A percentile compares a stretch with the other conserved stretches of the same genome.
phyloP scores from a whole-genome alignment of 495 filamentous ascomycete species.

The Tricharina praecox region DNA sequence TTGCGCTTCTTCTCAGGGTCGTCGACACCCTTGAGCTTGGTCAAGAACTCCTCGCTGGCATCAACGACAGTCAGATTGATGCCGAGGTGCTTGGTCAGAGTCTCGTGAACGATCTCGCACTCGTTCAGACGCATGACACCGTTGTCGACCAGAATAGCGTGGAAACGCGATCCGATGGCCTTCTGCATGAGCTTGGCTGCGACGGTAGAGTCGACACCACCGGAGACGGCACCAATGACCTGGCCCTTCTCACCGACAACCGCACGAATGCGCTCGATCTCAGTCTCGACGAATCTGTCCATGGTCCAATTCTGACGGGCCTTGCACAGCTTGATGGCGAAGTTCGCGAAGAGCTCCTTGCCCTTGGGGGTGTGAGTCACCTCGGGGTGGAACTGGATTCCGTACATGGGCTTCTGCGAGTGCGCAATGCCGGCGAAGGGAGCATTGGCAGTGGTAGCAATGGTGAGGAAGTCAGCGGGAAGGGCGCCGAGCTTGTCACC shows the following conservation, averaged over 20 bases:
- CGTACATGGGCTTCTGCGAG: constrained; percentile 46
- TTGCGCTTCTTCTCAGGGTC: constrained; percentile 90
- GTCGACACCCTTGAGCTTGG: constrained; percentile 52
- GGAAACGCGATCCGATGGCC: constrained; percentile 72
- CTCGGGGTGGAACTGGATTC: constrained; percentile 80
- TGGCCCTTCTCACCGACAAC: constrained; percentile 65
- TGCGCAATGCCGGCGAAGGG: constrained; percentile 72
- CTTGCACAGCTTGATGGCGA: constrained; percentile 62
- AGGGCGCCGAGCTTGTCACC: constrained; percentile 63
- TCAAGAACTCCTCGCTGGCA: constrained; percentile 56
- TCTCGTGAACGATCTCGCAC: constrained; percentile 59
- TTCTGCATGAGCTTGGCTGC: constrained; percentile 71
- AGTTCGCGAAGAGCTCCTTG: constrained; percentile 53
- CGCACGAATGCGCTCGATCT: constrained; percentile 56
- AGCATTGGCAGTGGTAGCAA: constrained; percentile 60
- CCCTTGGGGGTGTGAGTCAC: constrained; percentile 55
- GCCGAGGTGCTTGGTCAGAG: constrained; percentile 55
- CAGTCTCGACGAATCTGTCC: constrained; percentile 59
- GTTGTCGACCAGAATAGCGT: constrained; percentile 78
- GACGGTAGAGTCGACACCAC: constrained; percentile 85
- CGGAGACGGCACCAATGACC: constrained; percentile 71
- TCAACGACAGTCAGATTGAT: constrained; percentile 86
- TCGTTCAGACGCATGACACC: constrained; percentile 79
- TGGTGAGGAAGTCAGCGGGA: constrained; percentile 50
- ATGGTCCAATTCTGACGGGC: constrained; percentile 66